A percentile compares a stretch with the other conserved stretches of the same genome.
Evolutionary conservation across 2,329 filamentous ascomycete species (phyloP).

Genomic region (Trichophaea hybrida): DNA sequence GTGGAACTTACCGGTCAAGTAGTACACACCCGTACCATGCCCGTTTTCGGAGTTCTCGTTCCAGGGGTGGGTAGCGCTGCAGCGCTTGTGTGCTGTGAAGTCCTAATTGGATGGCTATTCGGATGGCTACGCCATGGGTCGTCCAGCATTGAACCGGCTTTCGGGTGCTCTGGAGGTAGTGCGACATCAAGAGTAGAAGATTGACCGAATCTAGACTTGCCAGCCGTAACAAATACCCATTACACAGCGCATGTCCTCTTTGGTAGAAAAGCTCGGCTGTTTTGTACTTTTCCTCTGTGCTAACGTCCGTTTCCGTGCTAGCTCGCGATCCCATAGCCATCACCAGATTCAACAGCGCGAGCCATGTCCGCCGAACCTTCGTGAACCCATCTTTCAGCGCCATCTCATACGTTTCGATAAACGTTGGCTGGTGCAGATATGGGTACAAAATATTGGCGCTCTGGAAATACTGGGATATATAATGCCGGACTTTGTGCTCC

Average conservation of each 20-base stretch:
- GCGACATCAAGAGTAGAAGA: constrained; percentile 37
- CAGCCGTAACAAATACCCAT: constrained; percentile 32
- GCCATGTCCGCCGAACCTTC: constrained; percentile 37
- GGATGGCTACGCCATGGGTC: constrained; percentile 40
- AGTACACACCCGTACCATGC: constrained; percentile 40
- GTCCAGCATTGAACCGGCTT: constrained; percentile 42
- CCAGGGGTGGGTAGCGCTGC: constrained; percentile 31
- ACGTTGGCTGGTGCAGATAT: constrained; percentile 32
- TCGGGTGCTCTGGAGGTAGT: constrained; percentile 42
- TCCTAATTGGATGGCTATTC: constrained; percentile 39
- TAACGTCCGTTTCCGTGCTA: constrained; percentile 27
- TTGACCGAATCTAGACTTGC: constrained; percentile 39
- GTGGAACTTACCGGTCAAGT: constrained; percentile 33
- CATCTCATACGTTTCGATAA: constrained; percentile 30
- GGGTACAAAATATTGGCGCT: constrained; percentile 32
- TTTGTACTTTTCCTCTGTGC: constrained; percentile 30
- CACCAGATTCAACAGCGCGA: constrained; percentile 39
- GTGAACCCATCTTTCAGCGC: constrained; percentile 29
- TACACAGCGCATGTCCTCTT: constrained; percentile 35
- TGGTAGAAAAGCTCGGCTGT: constrained; percentile 37
- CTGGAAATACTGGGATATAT: constrained; percentile 32
- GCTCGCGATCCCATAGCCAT: constrained; percentile 37
- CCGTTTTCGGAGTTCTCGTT: constrained; percentile 37
- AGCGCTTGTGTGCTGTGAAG: constrained; percentile 36
- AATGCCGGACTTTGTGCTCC: constrained; percentile 26